These are phyloP conservation scores for Vickermania spadyakhi DNA, from an alignment of 208 protist species.

Conservation along the genomic window DNA sequence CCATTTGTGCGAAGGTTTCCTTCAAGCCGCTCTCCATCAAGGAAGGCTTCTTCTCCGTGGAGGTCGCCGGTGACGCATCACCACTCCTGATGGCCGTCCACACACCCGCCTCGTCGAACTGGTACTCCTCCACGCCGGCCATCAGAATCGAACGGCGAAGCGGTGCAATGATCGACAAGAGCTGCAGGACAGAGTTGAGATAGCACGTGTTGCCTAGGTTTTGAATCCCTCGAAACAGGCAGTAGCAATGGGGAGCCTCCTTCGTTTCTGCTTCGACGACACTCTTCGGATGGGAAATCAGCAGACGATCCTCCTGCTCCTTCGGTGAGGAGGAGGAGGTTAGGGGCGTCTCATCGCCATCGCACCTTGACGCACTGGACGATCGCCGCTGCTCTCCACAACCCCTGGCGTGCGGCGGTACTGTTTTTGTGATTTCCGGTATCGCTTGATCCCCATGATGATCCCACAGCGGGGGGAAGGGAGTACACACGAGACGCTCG, in stretches of 20 bases:
- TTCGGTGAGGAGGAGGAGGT: no score
- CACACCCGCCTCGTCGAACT: neutral
- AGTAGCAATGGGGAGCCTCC: conserved; percentile 4
- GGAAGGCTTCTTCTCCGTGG: neutral
- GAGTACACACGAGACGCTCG: no score
- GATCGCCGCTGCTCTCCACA: no score
- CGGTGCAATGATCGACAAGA: conserved; percentile 52
- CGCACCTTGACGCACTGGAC: no score
- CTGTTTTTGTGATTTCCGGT: no score
- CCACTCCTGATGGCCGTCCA: neutral
- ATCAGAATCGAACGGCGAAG: conserved; percentile 50
- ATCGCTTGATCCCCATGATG: no score
- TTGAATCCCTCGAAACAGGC: conserved; percentile 55
- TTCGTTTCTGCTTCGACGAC: neutral
- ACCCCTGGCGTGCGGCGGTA: no score
- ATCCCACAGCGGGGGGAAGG: no score
- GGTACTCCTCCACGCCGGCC: conserved; percentile 5
- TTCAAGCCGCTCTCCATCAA: conserved; percentile 28
- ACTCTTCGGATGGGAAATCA: neutral
- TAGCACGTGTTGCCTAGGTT: conserved; percentile 90
- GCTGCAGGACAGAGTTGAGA: conserved; percentile 75
- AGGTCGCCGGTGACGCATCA: neutral
- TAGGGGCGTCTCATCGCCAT: no score
- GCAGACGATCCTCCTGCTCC: neutral
- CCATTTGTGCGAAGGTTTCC: conserved; percentile 71